These are phyloP conservation scores for Theileria luwenshuni DNA, from an alignment of 169 alveolate species.

Conservation along the genomic window DNA sequence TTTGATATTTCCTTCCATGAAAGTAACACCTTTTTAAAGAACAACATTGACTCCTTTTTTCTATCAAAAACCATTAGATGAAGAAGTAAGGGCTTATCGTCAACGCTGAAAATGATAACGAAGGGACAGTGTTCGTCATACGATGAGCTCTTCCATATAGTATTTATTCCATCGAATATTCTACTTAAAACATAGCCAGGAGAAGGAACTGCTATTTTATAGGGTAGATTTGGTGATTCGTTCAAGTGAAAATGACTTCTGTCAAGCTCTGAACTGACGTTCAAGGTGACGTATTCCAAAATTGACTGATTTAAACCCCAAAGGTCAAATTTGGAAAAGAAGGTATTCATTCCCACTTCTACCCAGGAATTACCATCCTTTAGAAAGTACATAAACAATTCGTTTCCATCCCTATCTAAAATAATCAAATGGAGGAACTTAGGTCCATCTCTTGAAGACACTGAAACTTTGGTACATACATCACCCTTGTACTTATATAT, in stretches of 20 bases:
- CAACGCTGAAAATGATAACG: slow-evolving; percentile 7
- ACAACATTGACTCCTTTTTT: neutral
- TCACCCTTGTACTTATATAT: neutral
- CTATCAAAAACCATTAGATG: slow-evolving; percentile 10
- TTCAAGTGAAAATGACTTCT: slow-evolving; percentile 19
- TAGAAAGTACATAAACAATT: neutral
- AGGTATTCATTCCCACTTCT: neutral
- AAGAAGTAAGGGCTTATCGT: slow-evolving; percentile 4
- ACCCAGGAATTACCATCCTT: slow-evolving; percentile 9
- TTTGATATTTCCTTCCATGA: slow-evolving; percentile 14
- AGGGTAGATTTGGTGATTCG: slow-evolving; percentile 6
- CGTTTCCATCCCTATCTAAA: neutral
- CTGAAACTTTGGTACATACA: slow-evolving; percentile 21
- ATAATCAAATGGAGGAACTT: neutral
- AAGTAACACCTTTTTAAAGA: slow-evolving; percentile 21
- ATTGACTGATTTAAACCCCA: slow-evolving; percentile 18
- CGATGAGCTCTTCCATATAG: slow-evolving; percentile 23
- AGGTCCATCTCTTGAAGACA: slow-evolving; percentile 6
- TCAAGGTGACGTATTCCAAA: slow-evolving; percentile 11
- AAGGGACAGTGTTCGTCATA: slow-evolving; percentile 15
- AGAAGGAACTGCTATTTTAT: slow-evolving; percentile 6
- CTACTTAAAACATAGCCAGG: slow-evolving; percentile 25
- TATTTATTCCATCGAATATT: slow-evolving; percentile 26
- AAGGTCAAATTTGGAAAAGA: slow-evolving; percentile 1
- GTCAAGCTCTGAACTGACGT: slow-evolving; percentile 11